Evolutionary conservation across 108 stramenopile species (phyloP).

Genomic region (Skeletonema marinoi): DNA sequence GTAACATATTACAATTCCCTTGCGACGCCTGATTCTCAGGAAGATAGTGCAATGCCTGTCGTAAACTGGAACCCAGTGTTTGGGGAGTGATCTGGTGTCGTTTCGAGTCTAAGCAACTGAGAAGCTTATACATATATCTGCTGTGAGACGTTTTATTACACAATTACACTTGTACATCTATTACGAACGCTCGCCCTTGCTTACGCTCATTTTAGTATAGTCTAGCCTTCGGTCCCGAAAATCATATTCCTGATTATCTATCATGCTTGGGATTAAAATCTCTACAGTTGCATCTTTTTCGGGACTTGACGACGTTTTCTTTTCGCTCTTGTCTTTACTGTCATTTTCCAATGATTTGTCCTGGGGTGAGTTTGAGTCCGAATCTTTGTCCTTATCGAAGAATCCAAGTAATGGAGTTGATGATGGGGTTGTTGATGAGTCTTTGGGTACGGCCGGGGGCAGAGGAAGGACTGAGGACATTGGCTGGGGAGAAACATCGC

Average conservation of each 20-base stretch:
- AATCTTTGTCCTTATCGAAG: slow-evolving; percentile 8
- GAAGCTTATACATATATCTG: neutral
- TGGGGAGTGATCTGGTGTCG: neutral
- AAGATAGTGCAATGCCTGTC: neutral
- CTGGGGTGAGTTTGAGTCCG: neutral
- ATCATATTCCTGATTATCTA: slow-evolving; percentile 34
- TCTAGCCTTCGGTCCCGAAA: slow-evolving; percentile 44
- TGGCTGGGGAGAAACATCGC: neutral
- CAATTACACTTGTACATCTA: neutral
- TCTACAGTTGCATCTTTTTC: slow-evolving; percentile 7
- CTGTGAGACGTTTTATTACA: neutral
- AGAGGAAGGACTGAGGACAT: slow-evolving; percentile 8
- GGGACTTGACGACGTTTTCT: neutral
- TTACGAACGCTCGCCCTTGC: neutral
- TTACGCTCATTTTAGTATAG: slow-evolving; percentile 9
- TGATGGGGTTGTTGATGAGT: neutral
- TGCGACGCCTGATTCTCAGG: neutral
- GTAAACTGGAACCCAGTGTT: neutral
- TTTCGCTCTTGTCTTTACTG: neutral
- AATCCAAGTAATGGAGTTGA: slow-evolving; percentile 11
- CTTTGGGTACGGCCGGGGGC: neutral
- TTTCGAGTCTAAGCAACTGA: neutral
- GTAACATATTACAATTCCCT: slow-evolving; percentile 18
- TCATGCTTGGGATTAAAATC: slow-evolving; percentile 37
- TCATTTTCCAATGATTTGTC: neutral